phyloP scores from a whole-genome alignment of 768 basidiomycete genomes.

The Kwoniella dejecticola region DNA sequence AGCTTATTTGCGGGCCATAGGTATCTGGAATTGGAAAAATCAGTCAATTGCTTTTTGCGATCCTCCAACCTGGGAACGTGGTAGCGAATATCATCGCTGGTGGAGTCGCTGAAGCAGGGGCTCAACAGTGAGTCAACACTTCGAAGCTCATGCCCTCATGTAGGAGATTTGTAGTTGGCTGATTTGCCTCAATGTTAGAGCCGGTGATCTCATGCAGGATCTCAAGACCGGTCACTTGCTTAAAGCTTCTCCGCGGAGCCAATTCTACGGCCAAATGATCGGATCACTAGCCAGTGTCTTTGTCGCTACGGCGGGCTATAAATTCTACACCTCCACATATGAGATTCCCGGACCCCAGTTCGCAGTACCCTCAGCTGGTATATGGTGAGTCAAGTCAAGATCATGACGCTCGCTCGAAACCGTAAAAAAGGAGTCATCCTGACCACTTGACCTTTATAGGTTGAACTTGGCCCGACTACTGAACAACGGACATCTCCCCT shows the following conservation, averaged over 20 bases:
- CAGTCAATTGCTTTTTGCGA: conserved; percentile 89
- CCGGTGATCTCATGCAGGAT: conserved; percentile 98
- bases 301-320: conserved; percentile 84
- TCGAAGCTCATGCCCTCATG: neutral
- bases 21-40: conserved; percentile 84
- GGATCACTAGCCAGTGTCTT: conserved; percentile 85
- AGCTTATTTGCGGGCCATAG: too few relatives aligned
- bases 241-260: conserved; percentile 85
- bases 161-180: too few relatives aligned
- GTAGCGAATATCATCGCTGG: conserved; percentile 98
- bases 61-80: conserved; percentile 90
- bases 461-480: conserved; percentile 57
- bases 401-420: too few relatives aligned
- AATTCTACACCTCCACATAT: conserved; percentile 83
- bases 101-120: conserved; percentile 70
- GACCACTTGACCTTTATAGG: too few relatives aligned
- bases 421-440: too few relatives aligned
- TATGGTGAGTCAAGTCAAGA: conserved; percentile 72
- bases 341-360: conserved; percentile 90
- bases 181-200: conserved; percentile 60
- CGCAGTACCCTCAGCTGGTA: conserved; percentile 90
- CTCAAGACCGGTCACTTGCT: conserved; percentile 95
- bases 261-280: conserved; percentile 87
- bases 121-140: conserved; percentile 35
- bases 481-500: conserved; percentile 74